Evolutionary conservation across 176 grass and related monocot genomes (phyloP), one percentile per base, ranked within the genome.

Genomic region (Miscanthus lutarioriparius): DNA sequence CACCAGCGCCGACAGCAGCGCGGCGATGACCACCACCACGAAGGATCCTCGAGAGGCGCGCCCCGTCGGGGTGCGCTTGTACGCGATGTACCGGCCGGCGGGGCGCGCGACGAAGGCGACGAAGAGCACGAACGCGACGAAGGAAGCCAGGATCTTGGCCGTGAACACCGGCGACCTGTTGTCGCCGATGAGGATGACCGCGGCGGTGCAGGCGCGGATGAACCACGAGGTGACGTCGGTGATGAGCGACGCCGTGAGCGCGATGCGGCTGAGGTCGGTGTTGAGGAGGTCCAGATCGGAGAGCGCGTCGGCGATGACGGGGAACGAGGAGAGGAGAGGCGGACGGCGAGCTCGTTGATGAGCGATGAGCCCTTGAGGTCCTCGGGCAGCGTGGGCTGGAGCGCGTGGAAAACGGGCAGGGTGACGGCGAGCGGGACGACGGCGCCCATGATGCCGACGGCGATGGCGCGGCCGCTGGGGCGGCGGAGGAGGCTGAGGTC

Each of bases 231-330:
- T 38, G 20, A 92, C 72, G 80, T 97, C 94, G 20, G 86, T 94
- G 90, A 97, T 66, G 35, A 97, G 90, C 1, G 94, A 90, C 13
- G 90, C 92, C 0, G 88, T 88, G 33, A 97, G 82, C 67, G 86
- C 94, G 75, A 94, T 83, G 86, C 88, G 94, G 35, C 94, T 92
- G 22, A 97, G 94, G 79, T 97, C 94, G n/a, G 94, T 90, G 90
- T 90, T 97, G 74, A 97, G 88, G 27, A 97, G 90, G 53, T 81
- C 84, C 23, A 94, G 90, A 81, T 97, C 92, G n/a, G 74, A 81
- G 23, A 97, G 88, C 74, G 86, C 83, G 72, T 92, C 83, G 12
- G 90, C 83, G 19, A 94, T 67, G 54, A 97, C 94, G 1, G 92
- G 88, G 64, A 92, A 97, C 4, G 94, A 94, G 4, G 94, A 85